Base-by-base conservation (phyloP, 148 eudicot species). In the Persicaria maculosa region DNA sequence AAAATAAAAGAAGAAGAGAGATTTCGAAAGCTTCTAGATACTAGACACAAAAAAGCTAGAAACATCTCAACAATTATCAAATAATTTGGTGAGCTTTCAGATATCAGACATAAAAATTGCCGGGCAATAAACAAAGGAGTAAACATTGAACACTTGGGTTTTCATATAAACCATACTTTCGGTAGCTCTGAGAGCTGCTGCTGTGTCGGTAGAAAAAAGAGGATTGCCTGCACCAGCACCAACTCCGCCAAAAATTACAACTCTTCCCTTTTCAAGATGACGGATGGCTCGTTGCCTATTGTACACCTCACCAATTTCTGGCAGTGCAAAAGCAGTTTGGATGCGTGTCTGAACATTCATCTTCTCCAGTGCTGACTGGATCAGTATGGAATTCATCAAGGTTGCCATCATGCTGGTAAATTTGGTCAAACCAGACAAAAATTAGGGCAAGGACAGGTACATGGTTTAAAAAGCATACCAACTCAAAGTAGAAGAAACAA, bases 181-280 rank as follows among this genome's bases (percentile, higher is more conserved):
- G 45, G 93, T 88, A 81, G 98, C 98, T 82, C 97, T 87, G 78
- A 92, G 91, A 72, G 97, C 98, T 47, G 98, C 98, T 69, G 93
- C 89, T 79, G 92, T 88, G 79, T 95, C 98, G n/a, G 98, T 95
- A 20, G 98, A 90, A 76, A 95, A 87, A 70, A 89, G 91, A 59
- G 97, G 92, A 79, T 87, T 92, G 79, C 97, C 98, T 19, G 92
- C 85, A 76, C 93, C 98, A 73, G 93, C 95, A 62, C 96, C 98
- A 80, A 92, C 88, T 65, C 97, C 98, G 57, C 97, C 98, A 84
- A 95, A 95, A 53, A 95, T 95, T 44, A 92, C 98, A 74, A 92
- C 97, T 78, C 98, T 87, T 61, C 96, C 93, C 80, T 95, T 95
- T 69, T 92, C 97, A 47, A 92, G 85, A 84, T 95, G 97, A 59